phyloP scores from a whole-genome alignment of 352 stramenopile species.

The Aphanomyces stellatus region DNA sequence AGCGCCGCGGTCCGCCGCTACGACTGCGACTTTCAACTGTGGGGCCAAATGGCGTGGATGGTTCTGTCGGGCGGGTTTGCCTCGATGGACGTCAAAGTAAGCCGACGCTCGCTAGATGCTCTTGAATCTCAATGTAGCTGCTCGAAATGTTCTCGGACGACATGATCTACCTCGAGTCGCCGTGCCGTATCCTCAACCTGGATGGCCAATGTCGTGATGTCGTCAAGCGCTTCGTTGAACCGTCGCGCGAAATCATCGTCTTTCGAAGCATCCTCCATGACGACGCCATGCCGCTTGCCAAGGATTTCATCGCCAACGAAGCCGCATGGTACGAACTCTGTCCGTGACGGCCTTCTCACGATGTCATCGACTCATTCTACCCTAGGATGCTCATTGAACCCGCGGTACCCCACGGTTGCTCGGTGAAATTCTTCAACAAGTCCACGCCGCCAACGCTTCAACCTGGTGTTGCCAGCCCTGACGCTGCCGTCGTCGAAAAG shows the following conservation, averaged over 20 bases:
- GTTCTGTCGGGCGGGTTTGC: background rate
- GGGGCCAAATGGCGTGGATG: background rate
- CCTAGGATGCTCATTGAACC: background rate
- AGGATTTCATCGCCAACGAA: background rate
- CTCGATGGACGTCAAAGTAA: background rate
- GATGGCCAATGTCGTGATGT: slow-evolving; percentile 1
- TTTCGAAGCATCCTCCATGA: slow-evolving; percentile 15
- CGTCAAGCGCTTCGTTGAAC: background rate
- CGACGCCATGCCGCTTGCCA: background rate
- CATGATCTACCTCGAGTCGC: background rate
- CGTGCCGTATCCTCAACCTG: background rate
- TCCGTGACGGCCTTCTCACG: background rate
- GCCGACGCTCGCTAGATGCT: background rate
- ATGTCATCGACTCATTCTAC: background rate
- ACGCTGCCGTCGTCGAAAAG: background rate
- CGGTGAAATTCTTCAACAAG: background rate
- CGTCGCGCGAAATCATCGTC: background rate
- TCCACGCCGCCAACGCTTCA: background rate
- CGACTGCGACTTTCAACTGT: background rate
- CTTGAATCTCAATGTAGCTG: background rate
- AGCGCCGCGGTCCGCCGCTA: background rate
- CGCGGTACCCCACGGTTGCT: background rate
- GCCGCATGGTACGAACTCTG: background rate
- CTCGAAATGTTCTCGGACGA: slow-evolving; percentile 1
- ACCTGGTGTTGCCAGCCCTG: background rate